Evolutionary conservation across 179 eudicot species (phyloP).

Genomic region (Pouteria campechiana): DNA sequence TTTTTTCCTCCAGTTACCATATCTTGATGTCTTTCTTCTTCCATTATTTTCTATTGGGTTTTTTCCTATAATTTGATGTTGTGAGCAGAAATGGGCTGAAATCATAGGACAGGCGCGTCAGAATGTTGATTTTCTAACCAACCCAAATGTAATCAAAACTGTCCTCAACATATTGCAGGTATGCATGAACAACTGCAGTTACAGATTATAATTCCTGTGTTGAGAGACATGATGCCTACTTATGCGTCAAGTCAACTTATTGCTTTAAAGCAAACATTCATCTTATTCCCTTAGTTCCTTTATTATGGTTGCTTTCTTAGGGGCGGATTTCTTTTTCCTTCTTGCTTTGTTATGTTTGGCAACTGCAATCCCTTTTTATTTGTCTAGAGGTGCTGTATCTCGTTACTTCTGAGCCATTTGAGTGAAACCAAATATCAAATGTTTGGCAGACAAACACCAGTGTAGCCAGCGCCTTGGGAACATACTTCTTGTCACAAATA

Average conservation of each 20-base stretch:
- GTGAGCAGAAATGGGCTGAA: conserved; percentile 86
- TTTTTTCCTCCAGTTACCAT: background rate
- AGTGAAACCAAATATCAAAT: too few species aligned
- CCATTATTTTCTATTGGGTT: background rate
- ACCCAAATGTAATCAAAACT: conserved; percentile 70
- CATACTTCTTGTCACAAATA: conserved; percentile 80
- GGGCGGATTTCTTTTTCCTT: background rate
- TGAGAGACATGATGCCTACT: background rate
- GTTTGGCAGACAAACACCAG: conserved; percentile 86
- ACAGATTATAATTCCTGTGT: background rate
- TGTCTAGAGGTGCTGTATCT: too few species aligned
- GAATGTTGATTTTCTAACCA: conserved; percentile 77
- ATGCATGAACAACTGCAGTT: background rate
- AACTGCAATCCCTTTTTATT: too few species aligned
- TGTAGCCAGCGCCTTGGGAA: conserved; percentile 81
- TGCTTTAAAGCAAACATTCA: too few species aligned
- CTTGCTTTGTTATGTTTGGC: too few species aligned
- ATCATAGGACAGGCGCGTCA: conserved; percentile 96
- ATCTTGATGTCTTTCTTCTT: background rate
- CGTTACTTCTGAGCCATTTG: too few species aligned
- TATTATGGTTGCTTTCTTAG: background rate
- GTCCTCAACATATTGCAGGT: conserved; percentile 99
- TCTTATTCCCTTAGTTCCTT: background rate
- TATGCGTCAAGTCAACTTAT: too few species aligned
- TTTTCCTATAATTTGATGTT: conserved; percentile 4